Evolutionary conservation across 2,329 filamentous ascomycete genomes (phyloP), one percentile per base, ranked within the genome.

Genomic region (Arthrinium puccinioides): DNA sequence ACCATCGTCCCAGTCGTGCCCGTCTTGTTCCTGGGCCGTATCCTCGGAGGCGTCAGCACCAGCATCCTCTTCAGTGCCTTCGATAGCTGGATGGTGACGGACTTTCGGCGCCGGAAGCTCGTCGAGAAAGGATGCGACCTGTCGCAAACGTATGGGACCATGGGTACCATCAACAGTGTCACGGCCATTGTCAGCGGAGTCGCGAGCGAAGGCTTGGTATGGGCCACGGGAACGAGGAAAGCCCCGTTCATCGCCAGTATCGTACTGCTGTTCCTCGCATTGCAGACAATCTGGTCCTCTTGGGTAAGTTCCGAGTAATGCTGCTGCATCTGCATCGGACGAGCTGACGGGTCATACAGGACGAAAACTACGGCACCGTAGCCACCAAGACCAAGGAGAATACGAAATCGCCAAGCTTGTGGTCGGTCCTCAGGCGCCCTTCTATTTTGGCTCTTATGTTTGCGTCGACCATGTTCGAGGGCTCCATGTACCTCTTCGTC

Each of bases 401-500:
- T 11, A 42, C 21, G 15, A 39, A 44, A 27, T 24, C 41, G 7
- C 31, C 40, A 10, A 50, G 47, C 21, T 25, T 58, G 6, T 47
- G 39, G 41, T 35, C 50, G 19, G 51, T 54, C 30, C 21, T 55
- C 25, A 52, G 47, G 52, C 68, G 72, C 45, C 66, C 63, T 31
- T 64, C 67, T 3, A 67, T 79, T 36, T 50, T 74, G 14, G 62
- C 69, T 2, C 57, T 80, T 5, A 66, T 62, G 3, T 53, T 78
- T 28, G 64, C 68, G 4, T 71, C 72, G 4, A 75, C 67, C 40
- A 67, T 76, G 50, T 78, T 79, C 47, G 76, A 81, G 55, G 74
- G 74, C 15, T 67, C 72, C 20, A 74, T 79, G 62, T 79, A 79
- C 48, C 62, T 80, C 9, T 79, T 79, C 48, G 71, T 80, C 39